phyloP scores from a whole-genome alignment of 2,329 filamentous ascomycete species.

The Boeremia lycopersici region DNA sequence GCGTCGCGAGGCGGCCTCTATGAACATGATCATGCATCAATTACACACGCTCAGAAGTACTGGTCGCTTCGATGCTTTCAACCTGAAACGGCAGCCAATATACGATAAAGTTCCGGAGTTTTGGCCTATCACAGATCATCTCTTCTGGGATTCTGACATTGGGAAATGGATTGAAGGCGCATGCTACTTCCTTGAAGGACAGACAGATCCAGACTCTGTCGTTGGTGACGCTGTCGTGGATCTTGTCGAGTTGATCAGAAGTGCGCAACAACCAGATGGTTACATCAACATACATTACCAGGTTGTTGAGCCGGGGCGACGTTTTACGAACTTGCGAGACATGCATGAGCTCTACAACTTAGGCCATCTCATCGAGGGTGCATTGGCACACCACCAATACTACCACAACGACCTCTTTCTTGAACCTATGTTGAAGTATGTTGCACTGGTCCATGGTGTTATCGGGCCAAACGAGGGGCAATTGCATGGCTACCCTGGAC shows the following conservation, averaged over 20 bases:
- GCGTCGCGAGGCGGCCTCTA: slow-evolving; percentile 2
- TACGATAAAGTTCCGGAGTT: neutral
- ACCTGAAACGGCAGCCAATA: neutral
- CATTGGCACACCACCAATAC: neutral
- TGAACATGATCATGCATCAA: slow-evolving; percentile 3
- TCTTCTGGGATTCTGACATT: slow-evolving; percentile 4
- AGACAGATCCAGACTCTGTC: neutral
- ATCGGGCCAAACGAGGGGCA: neutral
- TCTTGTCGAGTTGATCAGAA: slow-evolving; percentile 1
- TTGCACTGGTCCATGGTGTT: neutral
- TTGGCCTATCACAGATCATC: slow-evolving; percentile 1
- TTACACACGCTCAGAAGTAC: neutral
- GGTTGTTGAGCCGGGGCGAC: neutral
- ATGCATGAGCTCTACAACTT: slow-evolving; percentile 5
- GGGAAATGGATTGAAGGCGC: slow-evolving; percentile 1
- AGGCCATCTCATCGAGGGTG: neutral
- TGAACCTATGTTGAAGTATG: slow-evolving; percentile 1
- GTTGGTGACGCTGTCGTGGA: neutral
- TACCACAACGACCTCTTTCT: slow-evolving; percentile 1
- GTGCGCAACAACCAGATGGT: neutral
- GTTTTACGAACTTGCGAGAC: neutral
- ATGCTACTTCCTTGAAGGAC: slow-evolving; percentile 1
- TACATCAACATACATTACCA: neutral
- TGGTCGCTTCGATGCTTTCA: neutral
- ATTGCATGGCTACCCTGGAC: neutral